A percentile compares a stretch with the other conserved stretches of the same genome.
phyloP scores from a whole-genome alignment of 805 yeast genomes.

The Yarrowia osloensis region DNA sequence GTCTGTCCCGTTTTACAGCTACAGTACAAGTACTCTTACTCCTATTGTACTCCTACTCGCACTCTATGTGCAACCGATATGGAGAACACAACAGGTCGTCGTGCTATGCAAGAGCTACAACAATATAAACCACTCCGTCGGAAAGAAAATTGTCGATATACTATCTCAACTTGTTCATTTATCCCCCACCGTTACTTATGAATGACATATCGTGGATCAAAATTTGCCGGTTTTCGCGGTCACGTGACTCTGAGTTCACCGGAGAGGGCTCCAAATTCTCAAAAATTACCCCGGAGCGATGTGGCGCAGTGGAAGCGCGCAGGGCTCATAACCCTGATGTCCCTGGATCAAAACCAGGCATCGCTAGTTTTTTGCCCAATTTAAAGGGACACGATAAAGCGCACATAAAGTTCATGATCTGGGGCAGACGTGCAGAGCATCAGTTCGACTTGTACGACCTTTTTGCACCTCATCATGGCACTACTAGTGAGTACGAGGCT shows the following conservation, averaged over 20 bases:
- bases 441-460: too few relatives aligned
- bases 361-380: slow-evolving; percentile 56
- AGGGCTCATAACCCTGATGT: slow-evolving; percentile 96
- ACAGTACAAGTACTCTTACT: too few relatives aligned
- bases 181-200: too few relatives aligned
- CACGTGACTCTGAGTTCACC: background rate
- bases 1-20: too few relatives aligned
- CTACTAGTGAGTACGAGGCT: background rate
- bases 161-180: background rate
- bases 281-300: slow-evolving; percentile 38
- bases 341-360: slow-evolving; percentile 90
- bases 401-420: slow-evolving; percentile 15
- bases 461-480: background rate
- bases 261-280: background rate
- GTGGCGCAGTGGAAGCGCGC: slow-evolving; percentile 79
- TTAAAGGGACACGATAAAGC: too few relatives aligned
- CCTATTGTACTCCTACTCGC: too few relatives aligned
- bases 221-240: background rate
- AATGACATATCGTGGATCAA: background rate
- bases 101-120: too few relatives aligned
- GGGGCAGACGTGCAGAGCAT: slow-evolving; percentile 5
- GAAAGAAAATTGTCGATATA: background rate
- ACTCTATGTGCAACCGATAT: background rate
- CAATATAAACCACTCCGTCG: background rate
- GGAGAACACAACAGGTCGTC: background rate